Percentiles rank a stretch among this genome's conserved stretches.
Conservation (phyloP, 805 yeast genomes). For the Yamadazyma takamatsuzukensis region DNA sequence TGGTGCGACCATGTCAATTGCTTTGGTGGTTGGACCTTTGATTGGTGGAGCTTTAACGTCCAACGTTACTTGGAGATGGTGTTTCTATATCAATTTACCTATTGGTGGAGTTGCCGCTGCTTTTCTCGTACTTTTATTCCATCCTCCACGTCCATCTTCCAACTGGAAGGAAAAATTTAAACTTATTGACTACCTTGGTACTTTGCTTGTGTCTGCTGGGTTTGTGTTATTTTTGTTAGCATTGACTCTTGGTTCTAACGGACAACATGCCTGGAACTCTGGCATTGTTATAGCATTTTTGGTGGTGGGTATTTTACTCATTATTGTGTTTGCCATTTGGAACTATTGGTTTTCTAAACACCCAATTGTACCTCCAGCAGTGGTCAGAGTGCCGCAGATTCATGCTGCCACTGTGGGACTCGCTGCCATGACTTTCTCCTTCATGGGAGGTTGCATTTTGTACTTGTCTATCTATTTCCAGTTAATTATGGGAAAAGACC, state of each 20-base stretch:
- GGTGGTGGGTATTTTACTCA: constrained; percentile 39
- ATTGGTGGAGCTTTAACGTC: constrained; percentile 63
- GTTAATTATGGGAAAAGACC: constrained; percentile 36
- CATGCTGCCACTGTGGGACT: constrained; percentile 32
- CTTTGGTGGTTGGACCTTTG: constrained; percentile 57
- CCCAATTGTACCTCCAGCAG: constrained; percentile 45
- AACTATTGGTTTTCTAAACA: constrained; percentile 37
- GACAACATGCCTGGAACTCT: constrained; percentile 47
- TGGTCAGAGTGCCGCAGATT: constrained; percentile 37
- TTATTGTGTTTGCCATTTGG: constrained; percentile 34
- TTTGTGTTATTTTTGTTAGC: constrained; percentile 45
- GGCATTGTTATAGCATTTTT: constrained; percentile 49
- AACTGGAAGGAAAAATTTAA: constrained; percentile 30
- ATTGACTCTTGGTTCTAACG: constrained; percentile 48
- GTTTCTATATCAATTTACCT: constrained; percentile 67
- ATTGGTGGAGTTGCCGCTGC: constrained; percentile 50
- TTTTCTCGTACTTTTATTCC: constrained; percentile 35
- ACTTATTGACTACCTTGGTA: constrained; percentile 47
- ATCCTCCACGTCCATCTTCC: constrained; percentile 45
- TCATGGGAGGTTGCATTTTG: constrained; percentile 24
- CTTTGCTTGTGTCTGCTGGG: constrained; percentile 36
- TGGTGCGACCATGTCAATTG: constrained; percentile 43
- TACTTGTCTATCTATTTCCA: constrained; percentile 45
- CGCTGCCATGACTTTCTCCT: constrained; percentile 25
- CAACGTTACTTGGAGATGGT: constrained; percentile 68